phyloP scores from a whole-genome alignment of 371 early-diverging fungal genomes.

The Actinomucor elegans region DNA sequence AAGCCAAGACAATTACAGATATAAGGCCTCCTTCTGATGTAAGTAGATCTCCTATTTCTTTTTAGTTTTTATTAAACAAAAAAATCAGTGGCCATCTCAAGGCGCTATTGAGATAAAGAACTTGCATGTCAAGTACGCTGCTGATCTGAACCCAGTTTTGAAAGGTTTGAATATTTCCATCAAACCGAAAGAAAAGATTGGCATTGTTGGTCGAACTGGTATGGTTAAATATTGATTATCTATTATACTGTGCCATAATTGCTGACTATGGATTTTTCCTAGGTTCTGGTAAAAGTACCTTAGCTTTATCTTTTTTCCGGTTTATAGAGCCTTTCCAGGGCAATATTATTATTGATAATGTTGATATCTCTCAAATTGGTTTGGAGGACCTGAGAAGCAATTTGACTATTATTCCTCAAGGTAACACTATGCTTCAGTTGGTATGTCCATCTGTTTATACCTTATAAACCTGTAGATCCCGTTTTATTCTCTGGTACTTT shows the following conservation, averaged over 20 bases:
- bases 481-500: slow-evolving; percentile 67
- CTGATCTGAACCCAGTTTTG: slow-evolving; percentile 60
- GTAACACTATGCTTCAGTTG: too few species aligned
- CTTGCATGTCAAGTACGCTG: slow-evolving; percentile 58
- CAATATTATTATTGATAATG: slow-evolving; percentile 68
- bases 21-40: slow-evolving; percentile 55
- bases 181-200: slow-evolving; percentile 55
- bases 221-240: too few species aligned
- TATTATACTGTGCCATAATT: too few species aligned
- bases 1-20: slow-evolving; percentile 60
- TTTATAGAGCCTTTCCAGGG: slow-evolving; percentile 71
- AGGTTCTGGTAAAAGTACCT: slow-evolving; percentile 80
- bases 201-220: slow-evolving; percentile 72
- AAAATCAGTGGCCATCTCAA: slow-evolving; percentile 57
- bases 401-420: slow-evolving; percentile 77
- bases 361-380: slow-evolving; percentile 72
- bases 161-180: slow-evolving; percentile 53
- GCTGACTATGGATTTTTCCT: too few species aligned
- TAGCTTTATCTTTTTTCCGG: slow-evolving; percentile 74
- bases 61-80: background rate
- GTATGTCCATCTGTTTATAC: too few species aligned
- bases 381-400: slow-evolving; percentile 66
- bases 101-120: slow-evolving; percentile 65
- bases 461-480: slow-evolving; percentile 76
- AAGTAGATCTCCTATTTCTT: background rate